Evolutionary conservation across 306 rosid species (phyloP), one percentile per base, ranked within the genome.

Genomic region (Erythrophleum fordii): DNA sequence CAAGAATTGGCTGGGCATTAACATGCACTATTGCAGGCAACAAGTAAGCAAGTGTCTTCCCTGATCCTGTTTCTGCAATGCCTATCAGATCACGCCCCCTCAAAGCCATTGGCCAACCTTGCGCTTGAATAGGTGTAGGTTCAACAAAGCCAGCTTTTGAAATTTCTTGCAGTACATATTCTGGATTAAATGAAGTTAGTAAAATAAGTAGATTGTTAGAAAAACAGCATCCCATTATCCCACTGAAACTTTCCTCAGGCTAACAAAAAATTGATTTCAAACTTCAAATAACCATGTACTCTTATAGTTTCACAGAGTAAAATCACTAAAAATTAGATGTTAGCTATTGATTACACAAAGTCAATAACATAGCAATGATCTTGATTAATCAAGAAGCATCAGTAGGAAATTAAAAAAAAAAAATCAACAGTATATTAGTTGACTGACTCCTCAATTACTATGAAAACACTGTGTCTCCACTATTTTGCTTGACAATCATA

Each of bases 81-180:
- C 98, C 98, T 53, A 92, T 92, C 67, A 94, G 92, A 86, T 94
- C 98, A 78, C 95, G 95, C 39, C 98, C 98, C 82, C 72, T 91
- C 78, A 94, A 84, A 79, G 98, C 97, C 97, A 94, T 94, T 76
- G 97, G 98, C 97, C 98, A 92, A 81, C 98, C 97, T 91, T 94
- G 98, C 34, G 98, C 90, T 68, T 94, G 98, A 85, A 94, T 94
- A n/a, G 97, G 94, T 39, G 98, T 94, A 73, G 98, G 98, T 72
- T 94, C 98, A 8, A 88, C 82, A 85, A 94, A 94, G 8, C 98
- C 98, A 80, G 98, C 93, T 84, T 75, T 94, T 58, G 84, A 44
- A 83, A 94, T 86, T 85, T 94, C 97, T 90, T 94, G 87, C 79
- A 94, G 2, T 49, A 94, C 97, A 77, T 94, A 94, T 28, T 92